Percentiles rank a stretch among this genome's conserved stretches.
Conservation (phyloP, 2,329 filamentous ascomycete species). For the Plectosphaerella plurivora region DNA sequence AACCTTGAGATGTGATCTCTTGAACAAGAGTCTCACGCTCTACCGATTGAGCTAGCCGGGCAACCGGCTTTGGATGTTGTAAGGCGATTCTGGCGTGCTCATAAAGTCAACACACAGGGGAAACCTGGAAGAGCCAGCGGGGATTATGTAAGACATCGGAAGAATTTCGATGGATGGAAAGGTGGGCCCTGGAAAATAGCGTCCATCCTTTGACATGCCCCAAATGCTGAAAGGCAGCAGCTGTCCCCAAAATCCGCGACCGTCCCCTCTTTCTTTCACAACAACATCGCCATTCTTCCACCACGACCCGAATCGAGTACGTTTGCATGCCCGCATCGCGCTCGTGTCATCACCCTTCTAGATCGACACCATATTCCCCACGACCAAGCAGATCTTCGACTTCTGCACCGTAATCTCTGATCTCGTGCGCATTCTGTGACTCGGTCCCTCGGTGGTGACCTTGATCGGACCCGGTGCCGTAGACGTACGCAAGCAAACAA, state of each 20-base stretch:
- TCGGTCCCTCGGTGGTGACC: neutral
- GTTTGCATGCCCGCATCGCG: too few species aligned
- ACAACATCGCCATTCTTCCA: neutral
- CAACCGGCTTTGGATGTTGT: slow-evolving; percentile 10
- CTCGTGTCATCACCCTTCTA: neutral
- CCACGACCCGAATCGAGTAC: neutral
- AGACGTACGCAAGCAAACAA: neutral
- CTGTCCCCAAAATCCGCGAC: neutral
- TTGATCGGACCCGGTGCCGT: neutral
- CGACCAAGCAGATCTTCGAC: neutral
- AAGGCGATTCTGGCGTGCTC: neutral
- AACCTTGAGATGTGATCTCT: neutral
- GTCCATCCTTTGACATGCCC: neutral
- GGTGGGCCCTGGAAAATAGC: neutral
- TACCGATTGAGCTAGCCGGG: slow-evolving; percentile 65
- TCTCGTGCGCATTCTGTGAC: neutral
- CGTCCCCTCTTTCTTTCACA: neutral
- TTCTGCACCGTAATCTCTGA: neutral
- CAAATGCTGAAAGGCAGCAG: too few species aligned
- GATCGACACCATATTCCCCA: neutral
- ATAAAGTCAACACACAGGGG: neutral
- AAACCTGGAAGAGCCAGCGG: too few species aligned
- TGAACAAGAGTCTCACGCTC: slow-evolving; percentile 64
- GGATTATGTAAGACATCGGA: neutral
- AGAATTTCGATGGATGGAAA: neutral